Base-by-base conservation (phyloP, 2,329 filamentous ascomycete genomes). In the Aspergillus intermedius region DNA sequence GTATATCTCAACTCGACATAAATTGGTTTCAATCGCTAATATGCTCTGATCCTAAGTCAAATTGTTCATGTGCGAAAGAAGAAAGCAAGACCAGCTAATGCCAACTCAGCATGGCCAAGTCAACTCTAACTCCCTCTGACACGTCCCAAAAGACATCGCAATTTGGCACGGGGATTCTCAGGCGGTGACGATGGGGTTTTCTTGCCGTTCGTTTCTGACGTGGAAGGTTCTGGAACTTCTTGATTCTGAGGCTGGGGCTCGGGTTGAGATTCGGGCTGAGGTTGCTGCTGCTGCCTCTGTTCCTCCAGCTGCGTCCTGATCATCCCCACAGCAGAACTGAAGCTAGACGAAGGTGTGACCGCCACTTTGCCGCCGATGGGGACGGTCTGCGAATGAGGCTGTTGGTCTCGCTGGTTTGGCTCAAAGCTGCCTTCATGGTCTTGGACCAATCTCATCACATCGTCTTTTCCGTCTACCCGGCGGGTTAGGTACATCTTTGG, bases 401-500 rank as follows among this genome's bases (percentile, higher is more conserved):
- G 30, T 34, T 13, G 46, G 12, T 15, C 10, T 30, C 25, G 25
- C 25, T 30, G 25, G 10, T 30, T 30, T 5, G 25, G 25, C 10
- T 30, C 25, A 12, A 30, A 30, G 25, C 9, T 10, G 10, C 25
- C 30, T 37, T 56, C 53, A n/a, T 60, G 55, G 12, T 67, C 59
- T 43, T 59, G 60, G 22, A 64, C 59, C 37, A 67, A 55, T 39
- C 60, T 60, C 58, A 65, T 54, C 28, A 71, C 57, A 7, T 67
- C 62, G 45, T 62, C 60, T 53, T 63, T 69, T 3, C 63, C 67
- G 48, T 79, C 76, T 4, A 79, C 74, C 17, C 77, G 67, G 25
- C 77, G 67, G 1, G 71, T 79, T 21, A 79, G 62, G 57, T 84
- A 86, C 13, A 87, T 74, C 15, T 76, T 83, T 1, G 82, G 75